Percentiles rank a stretch among this genome's conserved stretches.
These are phyloP conservation scores for Starmerella etchellsii DNA, from an alignment of 805 yeast species.

Conservation along the genomic window DNA sequence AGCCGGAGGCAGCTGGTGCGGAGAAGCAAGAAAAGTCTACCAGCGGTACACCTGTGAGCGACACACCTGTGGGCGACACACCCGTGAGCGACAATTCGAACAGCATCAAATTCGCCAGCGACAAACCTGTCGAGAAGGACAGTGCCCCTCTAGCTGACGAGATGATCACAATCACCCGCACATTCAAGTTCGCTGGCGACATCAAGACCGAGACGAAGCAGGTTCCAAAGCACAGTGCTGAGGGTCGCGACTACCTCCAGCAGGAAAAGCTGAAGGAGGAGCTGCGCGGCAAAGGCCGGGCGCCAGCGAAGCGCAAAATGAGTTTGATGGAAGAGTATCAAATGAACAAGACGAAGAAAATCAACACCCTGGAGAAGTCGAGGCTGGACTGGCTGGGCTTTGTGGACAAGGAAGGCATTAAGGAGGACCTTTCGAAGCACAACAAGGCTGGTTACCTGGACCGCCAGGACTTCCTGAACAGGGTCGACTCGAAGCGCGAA, in stretches of 20 bases:
- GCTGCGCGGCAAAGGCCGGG: constrained; percentile 16
- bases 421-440: constrained; percentile 65
- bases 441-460: constrained; percentile 87
- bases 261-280: constrained; percentile 18
- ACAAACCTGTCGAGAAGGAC: background rate
- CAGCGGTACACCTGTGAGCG: background rate
- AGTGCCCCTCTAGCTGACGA: constrained; percentile 27
- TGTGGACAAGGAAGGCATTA: constrained; percentile 74
- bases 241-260: constrained; percentile 70
- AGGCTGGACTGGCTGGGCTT: constrained; percentile 89
- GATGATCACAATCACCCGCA: constrained; percentile 56
- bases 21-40: background rate
- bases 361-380: constrained; percentile 86
- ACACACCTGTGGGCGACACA: background rate
- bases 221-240: constrained; percentile 69
- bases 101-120: background rate
- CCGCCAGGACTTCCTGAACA: constrained; percentile 73
- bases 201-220: constrained; percentile 60
- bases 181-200: constrained; percentile 84
- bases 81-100: background rate
- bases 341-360: constrained; percentile 56
- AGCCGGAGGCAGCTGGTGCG: background rate
- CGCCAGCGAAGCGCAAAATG: constrained; percentile 50
- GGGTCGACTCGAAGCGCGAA: constrained; percentile 54
- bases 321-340: constrained; percentile 63